Base-by-base conservation (phyloP, 2,329 filamentous ascomycete genomes). In the Raffaelea arxii region DNA sequence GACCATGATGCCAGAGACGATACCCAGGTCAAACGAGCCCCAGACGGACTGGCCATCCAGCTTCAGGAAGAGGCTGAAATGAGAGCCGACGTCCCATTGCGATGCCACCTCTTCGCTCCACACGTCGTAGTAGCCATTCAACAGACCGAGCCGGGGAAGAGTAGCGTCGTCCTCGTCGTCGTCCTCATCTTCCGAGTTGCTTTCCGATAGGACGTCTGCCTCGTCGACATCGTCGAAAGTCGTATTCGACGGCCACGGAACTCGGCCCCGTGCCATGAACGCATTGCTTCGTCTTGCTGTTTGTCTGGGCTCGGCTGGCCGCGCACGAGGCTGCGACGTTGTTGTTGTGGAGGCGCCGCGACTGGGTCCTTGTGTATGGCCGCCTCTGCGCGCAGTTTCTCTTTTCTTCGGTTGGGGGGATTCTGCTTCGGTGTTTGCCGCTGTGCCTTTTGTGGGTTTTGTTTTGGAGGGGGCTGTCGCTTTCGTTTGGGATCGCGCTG, bases 11-110 rank as follows among this genome's bases (percentile, higher is more conserved):
- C 44, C 44, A 22, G 41, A 21, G 27, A 46, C 5, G 38, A 46
- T 46, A 30, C 44, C 44, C 25, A 46, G 25, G 24, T 46, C 44
- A 24, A 46, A 46, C 18, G 38, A 25, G 24, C 38, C 44, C 44
- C 44, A 46, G 21, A 46, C 25, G 25, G 19, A 25, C 25, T 21
- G 25, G 44, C 44, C 44, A 25, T 46, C 38, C 24, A 46, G 44
- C 16, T 19, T 46, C 38, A 46, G 27, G 21, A 25, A 21, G 9
- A 46, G 10, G 7, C 38, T 30, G 38, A 46, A 37, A 5, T 44
- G 32, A 7, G 25, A 21, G 3, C 24, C 38, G n/a, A 25, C 38
- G 27, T 18, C n/a, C 44, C 44, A 46, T 27, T 37, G 10, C 16
- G 25, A 36, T 25, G 35, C 38, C 3, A 46, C 44, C 25, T 42